phyloP scores from a whole-genome alignment of 1,139 yeast genomes.

The Hyphopichia fennica region DNA sequence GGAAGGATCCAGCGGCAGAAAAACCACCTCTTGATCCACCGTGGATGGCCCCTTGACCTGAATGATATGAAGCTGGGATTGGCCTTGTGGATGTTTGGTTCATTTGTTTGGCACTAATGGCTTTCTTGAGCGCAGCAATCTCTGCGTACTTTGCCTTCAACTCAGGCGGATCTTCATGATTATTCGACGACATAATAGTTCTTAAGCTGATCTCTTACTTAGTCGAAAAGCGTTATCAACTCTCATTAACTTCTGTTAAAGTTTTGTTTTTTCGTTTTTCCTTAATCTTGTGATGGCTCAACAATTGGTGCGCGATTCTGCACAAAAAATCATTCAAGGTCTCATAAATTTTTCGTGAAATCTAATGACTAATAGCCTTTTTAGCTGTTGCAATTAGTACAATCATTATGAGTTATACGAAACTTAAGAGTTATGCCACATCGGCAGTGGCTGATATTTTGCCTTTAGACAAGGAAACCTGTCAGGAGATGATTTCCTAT shows the following conservation, averaged over 20 bases:
- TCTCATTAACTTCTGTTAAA: too few species aligned
- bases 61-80: conserved; percentile 3
- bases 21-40: conserved; percentile 10
- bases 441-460: conserved; percentile 38
- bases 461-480: conserved; percentile 40
- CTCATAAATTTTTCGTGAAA: too few species aligned
- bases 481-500: conserved; percentile 46
- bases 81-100: conserved; percentile 3
- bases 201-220: background rate
- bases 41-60: conserved; percentile 4
- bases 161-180: conserved; percentile 16
- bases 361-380: too few species aligned
- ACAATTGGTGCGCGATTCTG: too few species aligned
- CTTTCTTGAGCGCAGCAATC: conserved; percentile 31
- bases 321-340: too few species aligned
- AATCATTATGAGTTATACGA: conserved; percentile 1
- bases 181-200: background rate
- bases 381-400: too few species aligned
- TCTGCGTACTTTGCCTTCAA: conserved; percentile 32
- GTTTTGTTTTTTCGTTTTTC: too few species aligned
- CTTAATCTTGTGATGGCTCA: too few species aligned
- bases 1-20: conserved; percentile 6
- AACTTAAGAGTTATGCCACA: conserved; percentile 24
- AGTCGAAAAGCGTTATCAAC: too few species aligned
- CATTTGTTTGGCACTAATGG: conserved; percentile 21